Percentiles rank a stretch among this genome's conserved stretches.
Evolutionary conservation across 148 eudicot species (phyloP).

Genomic region (Chenopodium suecicum): DNA sequence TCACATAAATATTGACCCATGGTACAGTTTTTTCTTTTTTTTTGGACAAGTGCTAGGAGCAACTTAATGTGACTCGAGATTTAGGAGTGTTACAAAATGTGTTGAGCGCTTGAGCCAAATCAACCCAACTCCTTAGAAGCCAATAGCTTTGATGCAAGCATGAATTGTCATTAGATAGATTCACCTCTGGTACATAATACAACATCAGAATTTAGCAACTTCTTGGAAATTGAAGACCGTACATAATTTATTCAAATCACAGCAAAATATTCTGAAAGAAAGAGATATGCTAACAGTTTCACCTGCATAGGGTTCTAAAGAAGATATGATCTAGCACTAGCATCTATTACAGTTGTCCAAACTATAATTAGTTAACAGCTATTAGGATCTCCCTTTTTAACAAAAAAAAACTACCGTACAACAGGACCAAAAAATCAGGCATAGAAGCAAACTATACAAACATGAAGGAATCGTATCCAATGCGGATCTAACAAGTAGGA

Average conservation of each 20-base stretch:
- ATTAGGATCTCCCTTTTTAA: background rate
- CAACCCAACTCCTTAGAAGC: too few relatives aligned
- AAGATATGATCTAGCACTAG: background rate
- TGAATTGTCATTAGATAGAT: constrained; percentile 1
- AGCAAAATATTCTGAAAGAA: background rate
- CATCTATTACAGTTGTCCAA: constrained; percentile 13
- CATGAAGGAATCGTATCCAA: background rate
- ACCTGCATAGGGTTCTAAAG: constrained; percentile 8
- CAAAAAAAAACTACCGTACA: constrained; percentile 2
- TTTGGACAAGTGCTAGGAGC: too few relatives aligned
- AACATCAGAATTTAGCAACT: background rate
- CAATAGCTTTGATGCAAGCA: constrained; percentile 3
- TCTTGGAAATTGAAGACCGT: background rate
- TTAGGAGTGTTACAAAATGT: too few relatives aligned
- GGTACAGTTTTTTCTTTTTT: too few relatives aligned
- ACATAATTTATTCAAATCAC: background rate
- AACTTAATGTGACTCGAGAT: too few relatives aligned
- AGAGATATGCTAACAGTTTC: background rate
- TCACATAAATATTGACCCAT: too few relatives aligned
- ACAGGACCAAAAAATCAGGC: constrained; percentile 6
- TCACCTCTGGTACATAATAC: background rate
- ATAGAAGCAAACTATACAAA: background rate
- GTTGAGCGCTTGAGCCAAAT: too few relatives aligned
- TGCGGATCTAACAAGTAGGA: constrained; percentile 19
- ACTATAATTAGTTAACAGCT: constrained; percentile 8